Percentiles rank a stretch among this genome's conserved stretches.
phyloP scores from a whole-genome alignment of 225 moss, liverwort and hornwort species.

The Neckera pumila region DNA sequence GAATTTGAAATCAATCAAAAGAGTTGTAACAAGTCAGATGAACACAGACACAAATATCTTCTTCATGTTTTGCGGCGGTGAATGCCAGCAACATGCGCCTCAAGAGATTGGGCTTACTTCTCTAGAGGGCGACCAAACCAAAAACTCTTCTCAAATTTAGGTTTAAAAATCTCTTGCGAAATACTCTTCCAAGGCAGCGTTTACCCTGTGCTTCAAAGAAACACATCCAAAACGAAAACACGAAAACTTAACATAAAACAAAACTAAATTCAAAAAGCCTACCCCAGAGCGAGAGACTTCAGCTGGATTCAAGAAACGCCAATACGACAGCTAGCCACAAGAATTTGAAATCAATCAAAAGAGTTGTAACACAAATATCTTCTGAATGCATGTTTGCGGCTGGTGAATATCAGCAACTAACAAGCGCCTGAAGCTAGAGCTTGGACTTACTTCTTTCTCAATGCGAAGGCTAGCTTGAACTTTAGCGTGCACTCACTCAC shows the following conservation, averaged over 20 bases:
- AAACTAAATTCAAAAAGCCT: neutral
- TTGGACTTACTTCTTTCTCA: neutral
- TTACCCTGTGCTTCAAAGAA: neutral
- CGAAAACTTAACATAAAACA: neutral
- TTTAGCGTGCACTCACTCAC: neutral
- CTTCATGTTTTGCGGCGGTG: too few relatives aligned
- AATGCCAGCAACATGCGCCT: too few relatives aligned
- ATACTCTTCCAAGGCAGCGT: neutral
- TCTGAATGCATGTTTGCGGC: neutral
- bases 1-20: too few relatives aligned
- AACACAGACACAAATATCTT: too few relatives aligned
- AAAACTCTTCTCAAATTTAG: neutral
- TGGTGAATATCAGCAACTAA: neutral
- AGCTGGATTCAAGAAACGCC: neutral
- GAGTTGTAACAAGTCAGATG: too few relatives aligned
- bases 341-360: neutral
- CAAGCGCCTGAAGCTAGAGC: neutral
- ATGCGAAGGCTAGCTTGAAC: neutral
- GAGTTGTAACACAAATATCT: neutral
- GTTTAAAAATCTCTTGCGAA: neutral
- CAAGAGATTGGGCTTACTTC: too few relatives aligned
- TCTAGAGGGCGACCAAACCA: too few relatives aligned
- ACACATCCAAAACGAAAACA: too few relatives aligned
- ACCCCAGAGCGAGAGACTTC: neutral
- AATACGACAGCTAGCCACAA: neutral